Evolutionary conservation across 1,284 basidiomycete species (phyloP), one percentile per base, ranked within the genome.

Genomic region (Afroboletus lepidellus): DNA sequence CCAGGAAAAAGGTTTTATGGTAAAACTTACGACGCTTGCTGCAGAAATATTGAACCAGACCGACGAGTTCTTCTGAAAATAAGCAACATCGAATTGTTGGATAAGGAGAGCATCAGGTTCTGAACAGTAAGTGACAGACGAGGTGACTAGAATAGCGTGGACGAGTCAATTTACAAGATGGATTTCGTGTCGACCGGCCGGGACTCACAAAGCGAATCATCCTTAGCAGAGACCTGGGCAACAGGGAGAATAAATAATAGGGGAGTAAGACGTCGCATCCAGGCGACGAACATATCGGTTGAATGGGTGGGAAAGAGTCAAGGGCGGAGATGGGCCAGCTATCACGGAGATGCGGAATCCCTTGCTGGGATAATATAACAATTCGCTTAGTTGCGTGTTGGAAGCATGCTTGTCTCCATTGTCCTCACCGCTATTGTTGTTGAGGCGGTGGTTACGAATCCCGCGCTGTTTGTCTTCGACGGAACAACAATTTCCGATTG

Each of bases 51-150:
- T 87, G 73, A 91, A 90, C 54, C 76, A 77, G 23, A 90, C 74
- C 37, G 87, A 87, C 18, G 81, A 70, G 64, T 93, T 94, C 51
- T 74, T 63, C 43, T 81, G 77, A 60, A 85, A 84, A 69, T 91
- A 94, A 9, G 80, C 75, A 53, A 94, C 74, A 62, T 92, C 84
- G 65, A 95, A 91, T 60, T 86, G 80, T 69, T 92, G 81, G 43
- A 95, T 79, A 60, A 93, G 82, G 56, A 95, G 77, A 32, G 83
- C 81, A 67, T 86, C 83, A 38, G 91, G 88, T 37, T 89, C 85
- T 47, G 86, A 76, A 72, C 92, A 95, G 69, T 94, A 94, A 18
- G 91, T 87, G 59, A 94, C 90, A 48, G 90, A 89, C 39, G 90
- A 91, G 36, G 92, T 92, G 70, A 87, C 87, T 88, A 61, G 36